Evolutionary conservation across 106 monocot species (phyloP).

Genomic region (Dactylorhiza incarnata): DNA sequence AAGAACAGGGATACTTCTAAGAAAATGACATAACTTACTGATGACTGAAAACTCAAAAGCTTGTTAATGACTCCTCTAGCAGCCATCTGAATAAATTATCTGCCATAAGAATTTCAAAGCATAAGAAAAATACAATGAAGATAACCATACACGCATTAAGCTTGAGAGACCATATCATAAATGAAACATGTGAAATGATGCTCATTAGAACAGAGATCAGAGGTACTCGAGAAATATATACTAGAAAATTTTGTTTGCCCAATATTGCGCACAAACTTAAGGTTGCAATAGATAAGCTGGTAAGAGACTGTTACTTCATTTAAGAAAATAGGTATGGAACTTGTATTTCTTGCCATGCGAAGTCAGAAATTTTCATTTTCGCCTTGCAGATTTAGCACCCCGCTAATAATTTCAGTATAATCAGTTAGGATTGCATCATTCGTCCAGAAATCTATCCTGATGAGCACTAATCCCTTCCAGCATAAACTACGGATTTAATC

Average conservation of each 20-base stretch:
- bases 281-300: background rate
- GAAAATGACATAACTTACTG: conserved; percentile 20
- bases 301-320: background rate
- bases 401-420: background rate
- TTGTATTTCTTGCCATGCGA: background rate
- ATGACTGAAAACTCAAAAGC: conserved; percentile 27
- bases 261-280: background rate
- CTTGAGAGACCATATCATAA: background rate
- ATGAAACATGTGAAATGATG: too few species aligned
- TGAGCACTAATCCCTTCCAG: background rate
- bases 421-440: too few species aligned
- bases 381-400: background rate
- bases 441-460: background rate
- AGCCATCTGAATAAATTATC: conserved; percentile 23
- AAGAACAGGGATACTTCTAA: background rate
- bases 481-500: background rate
- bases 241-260: background rate
- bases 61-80: conserved; percentile 38
- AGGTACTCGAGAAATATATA: background rate
- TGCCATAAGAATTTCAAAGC: background rate
- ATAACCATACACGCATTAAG: background rate
- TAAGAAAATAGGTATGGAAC: background rate
- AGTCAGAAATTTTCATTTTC: background rate
- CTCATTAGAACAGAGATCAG: background rate
- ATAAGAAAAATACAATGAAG: background rate